Evolutionary conservation across 2,329 filamentous ascomycete species (phyloP).

Genomic region (Scytalidium sp.): DNA sequence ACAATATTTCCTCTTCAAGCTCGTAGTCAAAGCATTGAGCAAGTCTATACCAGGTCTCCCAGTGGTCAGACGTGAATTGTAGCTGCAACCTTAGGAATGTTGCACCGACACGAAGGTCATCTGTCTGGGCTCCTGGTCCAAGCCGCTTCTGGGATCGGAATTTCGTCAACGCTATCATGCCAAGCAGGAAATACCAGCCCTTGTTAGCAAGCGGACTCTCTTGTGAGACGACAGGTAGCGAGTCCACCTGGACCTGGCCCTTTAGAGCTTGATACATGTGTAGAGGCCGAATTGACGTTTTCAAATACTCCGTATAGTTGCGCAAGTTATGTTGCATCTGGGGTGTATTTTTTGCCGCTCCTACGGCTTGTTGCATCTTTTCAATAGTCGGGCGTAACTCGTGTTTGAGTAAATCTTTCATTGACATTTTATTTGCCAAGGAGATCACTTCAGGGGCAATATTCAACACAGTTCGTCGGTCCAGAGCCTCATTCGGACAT

Average conservation of each 20-base stretch:
- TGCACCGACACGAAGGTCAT: conserved; percentile 33
- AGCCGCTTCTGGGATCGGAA: conserved; percentile 48
- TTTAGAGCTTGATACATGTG: conserved; percentile 77
- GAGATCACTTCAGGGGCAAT: conserved; percentile 81
- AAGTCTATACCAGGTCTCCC: conserved; percentile 39
- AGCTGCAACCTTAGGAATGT: conserved; percentile 34
- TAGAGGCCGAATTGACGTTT: conserved; percentile 78
- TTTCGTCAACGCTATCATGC: conserved; percentile 83
- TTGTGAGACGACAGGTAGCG: conserved; percentile 63
- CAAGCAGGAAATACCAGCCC: conserved; percentile 90
- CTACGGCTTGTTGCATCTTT: conserved; percentile 85
- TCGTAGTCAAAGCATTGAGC: conserved; percentile 37
- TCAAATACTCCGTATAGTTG: conserved; percentile 77
- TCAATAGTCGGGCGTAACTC: conserved; percentile 89
- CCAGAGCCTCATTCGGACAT: conserved; percentile 73
- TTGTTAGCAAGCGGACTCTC: conserved; percentile 73
- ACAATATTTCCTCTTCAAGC: conserved; percentile 36
- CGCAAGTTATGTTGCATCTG: conserved; percentile 85
- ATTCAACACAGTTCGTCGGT: conserved; percentile 75
- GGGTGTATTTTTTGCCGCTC: conserved; percentile 71
- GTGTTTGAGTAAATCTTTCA: conserved; percentile 89
- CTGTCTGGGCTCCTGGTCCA: conserved; percentile 30
- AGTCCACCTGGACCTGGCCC: conserved; percentile 72
- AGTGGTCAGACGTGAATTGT: conserved; percentile 31
- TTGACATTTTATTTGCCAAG: conserved; percentile 77